Evolutionary conservation across 2,329 filamentous ascomycete species (phyloP).

Genomic region (Aspergillus novoparasiticus): DNA sequence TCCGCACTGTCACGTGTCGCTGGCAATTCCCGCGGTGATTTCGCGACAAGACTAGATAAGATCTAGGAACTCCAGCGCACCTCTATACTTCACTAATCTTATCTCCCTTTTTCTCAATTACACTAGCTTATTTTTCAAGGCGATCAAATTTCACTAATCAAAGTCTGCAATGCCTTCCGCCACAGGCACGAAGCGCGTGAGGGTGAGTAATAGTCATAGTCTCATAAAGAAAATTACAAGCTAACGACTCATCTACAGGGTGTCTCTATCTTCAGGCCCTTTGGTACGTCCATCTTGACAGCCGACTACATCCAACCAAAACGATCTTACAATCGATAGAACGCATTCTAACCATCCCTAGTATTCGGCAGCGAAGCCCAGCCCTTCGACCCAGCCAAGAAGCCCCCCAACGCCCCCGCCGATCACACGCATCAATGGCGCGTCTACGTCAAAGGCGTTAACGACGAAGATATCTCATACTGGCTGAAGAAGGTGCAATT

Average conservation of each 20-base stretch:
- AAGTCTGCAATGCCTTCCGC: conserved; percentile 53
- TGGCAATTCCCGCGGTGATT: conserved; percentile 1
- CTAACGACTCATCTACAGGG: conserved; percentile 38
- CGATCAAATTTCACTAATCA: background rate
- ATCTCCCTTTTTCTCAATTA: background rate
- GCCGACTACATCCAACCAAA: conserved; percentile 2
- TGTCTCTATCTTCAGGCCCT: conserved; percentile 51
- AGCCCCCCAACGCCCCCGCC: conserved; percentile 73
- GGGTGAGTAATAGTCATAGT: conserved; percentile 34
- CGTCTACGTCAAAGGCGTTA: conserved; percentile 88
- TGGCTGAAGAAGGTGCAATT: conserved; percentile 98
- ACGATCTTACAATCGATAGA: background rate
- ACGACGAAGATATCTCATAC: conserved; percentile 87
- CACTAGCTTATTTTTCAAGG: background rate
- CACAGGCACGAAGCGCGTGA: conserved; percentile 57
- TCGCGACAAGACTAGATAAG: conserved; percentile 5
- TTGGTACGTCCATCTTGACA: conserved; percentile 35
- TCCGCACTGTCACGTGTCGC: conserved; percentile 30
- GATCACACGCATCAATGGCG: conserved; percentile 98
- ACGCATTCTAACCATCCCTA: conserved; percentile 39
- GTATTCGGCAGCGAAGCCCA: conserved; percentile 79
- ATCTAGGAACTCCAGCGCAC: background rate
- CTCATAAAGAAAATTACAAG: background rate
- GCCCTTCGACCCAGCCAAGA: conserved; percentile 74
- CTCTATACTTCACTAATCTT: background rate